Evolutionary conservation across 257 asterid genomes (phyloP).

Genomic region (Solanum ahanhuiri): DNA sequence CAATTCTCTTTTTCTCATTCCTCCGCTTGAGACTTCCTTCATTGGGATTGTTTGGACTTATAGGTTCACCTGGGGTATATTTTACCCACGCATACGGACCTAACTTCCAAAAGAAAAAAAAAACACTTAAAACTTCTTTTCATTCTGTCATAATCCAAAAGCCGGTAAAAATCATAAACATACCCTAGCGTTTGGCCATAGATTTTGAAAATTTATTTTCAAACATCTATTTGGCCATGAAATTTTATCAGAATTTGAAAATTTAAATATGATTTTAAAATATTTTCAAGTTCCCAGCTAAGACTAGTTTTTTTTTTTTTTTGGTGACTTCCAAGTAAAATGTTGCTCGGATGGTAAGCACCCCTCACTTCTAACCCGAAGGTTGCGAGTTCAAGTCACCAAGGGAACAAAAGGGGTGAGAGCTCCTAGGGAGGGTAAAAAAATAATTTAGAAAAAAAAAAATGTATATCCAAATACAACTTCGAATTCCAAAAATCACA

Average conservation of each 20-base stretch:
- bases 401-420: no score
- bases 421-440: no score
- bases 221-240: background rate
- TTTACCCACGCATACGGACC: constrained; percentile 65
- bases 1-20: constrained; percentile 74
- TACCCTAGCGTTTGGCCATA: background rate
- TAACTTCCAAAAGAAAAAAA: constrained; percentile 2
- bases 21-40: constrained; percentile 77
- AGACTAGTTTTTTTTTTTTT: background rate
- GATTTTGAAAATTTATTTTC: background rate
- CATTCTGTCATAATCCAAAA: background rate
- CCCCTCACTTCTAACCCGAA: no score
- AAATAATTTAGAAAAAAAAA: no score
- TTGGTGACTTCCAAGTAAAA: background rate
- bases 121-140: background rate
- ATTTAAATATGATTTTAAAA: background rate
- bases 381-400: no score
- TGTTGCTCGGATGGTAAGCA: no score
- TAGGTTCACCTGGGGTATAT: constrained; percentile 58
- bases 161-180: background rate
- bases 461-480: background rate
- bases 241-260: background rate
- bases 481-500: background rate
- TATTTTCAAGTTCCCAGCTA: background rate
- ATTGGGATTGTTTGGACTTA: constrained; percentile 63